Evolutionary conservation across 257 asterid species (phyloP).

Genomic region (Nyctanthes arbortristis): DNA sequence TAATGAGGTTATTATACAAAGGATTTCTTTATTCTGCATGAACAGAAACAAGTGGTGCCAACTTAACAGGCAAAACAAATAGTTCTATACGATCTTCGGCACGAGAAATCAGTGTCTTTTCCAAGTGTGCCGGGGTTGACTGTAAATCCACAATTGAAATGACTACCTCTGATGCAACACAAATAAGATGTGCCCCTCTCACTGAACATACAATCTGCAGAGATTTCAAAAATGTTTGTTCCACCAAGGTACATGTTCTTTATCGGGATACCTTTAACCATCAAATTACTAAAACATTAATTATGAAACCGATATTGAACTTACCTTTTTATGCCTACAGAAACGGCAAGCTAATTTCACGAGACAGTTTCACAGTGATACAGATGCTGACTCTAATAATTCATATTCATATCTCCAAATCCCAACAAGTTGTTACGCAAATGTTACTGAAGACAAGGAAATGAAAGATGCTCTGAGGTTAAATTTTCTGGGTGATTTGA

Average conservation of each 20-base stretch:
- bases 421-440: slow-evolving; percentile 28
- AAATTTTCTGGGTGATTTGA: slow-evolving; percentile 26
- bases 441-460: slow-evolving; percentile 33
- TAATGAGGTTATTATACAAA: slow-evolving; percentile 8
- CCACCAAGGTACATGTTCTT: slow-evolving; percentile 33
- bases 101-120: slow-evolving; percentile 25
- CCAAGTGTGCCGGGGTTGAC: slow-evolving; percentile 31
- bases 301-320: slow-evolving; percentile 20
- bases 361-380: slow-evolving; percentile 25
- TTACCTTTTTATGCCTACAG: slow-evolving; percentile 30
- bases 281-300: slow-evolving; percentile 16
- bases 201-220: slow-evolving; percentile 31
- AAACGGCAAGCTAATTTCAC: slow-evolving; percentile 31
- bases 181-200: slow-evolving; percentile 23
- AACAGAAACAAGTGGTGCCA: slow-evolving; percentile 35
- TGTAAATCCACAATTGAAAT: slow-evolving; percentile 18
- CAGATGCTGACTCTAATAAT: slow-evolving; percentile 35
- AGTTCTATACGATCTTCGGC: slow-evolving; percentile 26
- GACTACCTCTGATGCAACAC: slow-evolving; percentile 31
- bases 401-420: slow-evolving; percentile 34
- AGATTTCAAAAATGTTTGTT: slow-evolving; percentile 34
- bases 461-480: slow-evolving; percentile 34
- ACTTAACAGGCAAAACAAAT: slow-evolving; percentile 26
- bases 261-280: slow-evolving; percentile 19
- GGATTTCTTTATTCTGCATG: slow-evolving; percentile 14